Conservation (phyloP, 1,284 basidiomycete species). For the Melampsora occidentalis region DNA sequence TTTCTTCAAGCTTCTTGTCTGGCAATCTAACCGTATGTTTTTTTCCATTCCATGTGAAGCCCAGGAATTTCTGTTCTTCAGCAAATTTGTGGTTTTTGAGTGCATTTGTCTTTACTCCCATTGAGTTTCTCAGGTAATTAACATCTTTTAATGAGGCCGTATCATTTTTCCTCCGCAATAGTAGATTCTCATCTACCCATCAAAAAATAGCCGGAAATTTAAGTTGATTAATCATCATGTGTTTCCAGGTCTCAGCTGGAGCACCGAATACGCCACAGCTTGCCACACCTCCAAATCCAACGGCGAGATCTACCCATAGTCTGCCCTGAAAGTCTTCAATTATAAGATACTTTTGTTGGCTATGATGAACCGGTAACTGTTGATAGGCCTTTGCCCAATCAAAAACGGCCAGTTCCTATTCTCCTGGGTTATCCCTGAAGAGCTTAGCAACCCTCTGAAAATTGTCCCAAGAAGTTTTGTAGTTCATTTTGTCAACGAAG, state of each 20-base stretch:
- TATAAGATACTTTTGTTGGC: background rate
- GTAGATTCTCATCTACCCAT: background rate
- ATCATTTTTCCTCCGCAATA: no score
- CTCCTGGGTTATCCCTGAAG: background rate
- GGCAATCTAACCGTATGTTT: background rate
- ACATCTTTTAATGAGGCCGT: no score
- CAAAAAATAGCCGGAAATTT: background rate
- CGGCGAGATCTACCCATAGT: background rate
- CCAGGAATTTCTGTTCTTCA: background rate
- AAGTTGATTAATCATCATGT: background rate
- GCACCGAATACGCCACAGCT: background rate
- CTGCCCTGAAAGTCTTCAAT: background rate
- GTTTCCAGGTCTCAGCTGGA: conserved; percentile 3
- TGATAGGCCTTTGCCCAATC: background rate
- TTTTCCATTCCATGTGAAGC: background rate
- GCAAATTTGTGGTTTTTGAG: background rate
- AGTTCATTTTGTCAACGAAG: background rate
- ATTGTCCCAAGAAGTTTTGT: background rate
- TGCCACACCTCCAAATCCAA: background rate
- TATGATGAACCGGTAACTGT: background rate
- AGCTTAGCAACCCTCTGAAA: background rate
- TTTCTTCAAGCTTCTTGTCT: background rate
- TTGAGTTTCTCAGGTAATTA: no score
- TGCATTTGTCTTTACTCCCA: background rate
- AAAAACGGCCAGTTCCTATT: background rate